Conservation (phyloP, 768 basidiomycete genomes). For the Infundibulicybe gibba region DNA sequence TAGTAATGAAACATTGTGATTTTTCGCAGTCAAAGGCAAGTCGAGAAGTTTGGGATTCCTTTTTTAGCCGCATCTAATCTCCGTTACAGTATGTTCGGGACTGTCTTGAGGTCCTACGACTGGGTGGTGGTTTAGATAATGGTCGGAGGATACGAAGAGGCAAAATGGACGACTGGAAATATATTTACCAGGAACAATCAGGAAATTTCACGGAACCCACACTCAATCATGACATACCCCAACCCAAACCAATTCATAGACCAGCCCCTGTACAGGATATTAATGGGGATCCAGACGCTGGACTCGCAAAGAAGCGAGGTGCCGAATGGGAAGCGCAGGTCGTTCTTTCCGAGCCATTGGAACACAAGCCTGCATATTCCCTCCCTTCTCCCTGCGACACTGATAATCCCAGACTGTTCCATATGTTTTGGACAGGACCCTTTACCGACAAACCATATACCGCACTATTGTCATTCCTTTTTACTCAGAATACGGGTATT, state of each 20-base stretch:
- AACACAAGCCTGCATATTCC: slow-evolving; percentile 37
- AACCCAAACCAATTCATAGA: slow-evolving; percentile 16
- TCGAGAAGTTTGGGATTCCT: slow-evolving; percentile 1
- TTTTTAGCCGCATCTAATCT: slow-evolving; percentile 5
- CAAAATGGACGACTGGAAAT: slow-evolving; percentile 72
- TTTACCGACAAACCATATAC: slow-evolving; percentile 98
- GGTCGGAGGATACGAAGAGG: slow-evolving; percentile 70
- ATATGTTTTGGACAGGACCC: slow-evolving; percentile 96
- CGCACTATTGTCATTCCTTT: slow-evolving; percentile 88
- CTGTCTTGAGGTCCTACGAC: slow-evolving; percentile 84
- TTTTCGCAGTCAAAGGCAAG: slow-evolving; percentile 69
- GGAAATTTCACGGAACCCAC: slow-evolving; percentile 23
- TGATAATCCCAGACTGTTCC: slow-evolving; percentile 81
- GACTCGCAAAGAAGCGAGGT: slow-evolving; percentile 54
- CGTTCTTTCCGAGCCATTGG: slow-evolving; percentile 40
- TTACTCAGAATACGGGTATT: slow-evolving; percentile 86
- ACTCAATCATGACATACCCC: slow-evolving; percentile 10
- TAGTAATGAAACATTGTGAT: slow-evolving; percentile 83
- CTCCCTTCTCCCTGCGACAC: slow-evolving; percentile 57
- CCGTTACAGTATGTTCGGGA: slow-evolving; percentile 82
- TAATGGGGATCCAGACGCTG: slow-evolving; percentile 44
- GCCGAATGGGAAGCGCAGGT: slow-evolving; percentile 57
- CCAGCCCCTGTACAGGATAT: slow-evolving; percentile 19
- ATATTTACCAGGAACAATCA: slow-evolving; percentile 67
- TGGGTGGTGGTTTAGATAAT: slow-evolving; percentile 83